Conservation (phyloP, 2,329 filamentous ascomycete species). For the Aspergillus ochraceus region DNA sequence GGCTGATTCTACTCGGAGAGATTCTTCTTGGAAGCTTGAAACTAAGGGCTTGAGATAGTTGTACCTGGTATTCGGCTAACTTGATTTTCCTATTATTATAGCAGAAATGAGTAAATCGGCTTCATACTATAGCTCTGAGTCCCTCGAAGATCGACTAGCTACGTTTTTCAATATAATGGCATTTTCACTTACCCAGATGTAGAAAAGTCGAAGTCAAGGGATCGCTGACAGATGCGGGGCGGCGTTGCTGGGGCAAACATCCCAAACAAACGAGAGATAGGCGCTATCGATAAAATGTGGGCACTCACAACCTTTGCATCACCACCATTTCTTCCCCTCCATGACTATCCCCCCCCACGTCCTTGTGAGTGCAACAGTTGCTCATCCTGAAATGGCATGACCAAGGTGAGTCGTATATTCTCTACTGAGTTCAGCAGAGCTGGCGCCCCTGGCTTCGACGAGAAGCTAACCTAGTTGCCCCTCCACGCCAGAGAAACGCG, state of each 20-base stretch:
- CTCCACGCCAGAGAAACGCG: not conserved
- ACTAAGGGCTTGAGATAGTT: too few species aligned
- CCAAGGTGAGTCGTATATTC: not conserved
- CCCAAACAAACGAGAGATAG: constrained; percentile 24
- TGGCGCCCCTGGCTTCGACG: not conserved
- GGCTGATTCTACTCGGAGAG: too few species aligned
- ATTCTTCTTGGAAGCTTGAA: too few species aligned
- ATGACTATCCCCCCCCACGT: constrained; percentile 3
- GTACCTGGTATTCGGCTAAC: too few species aligned
- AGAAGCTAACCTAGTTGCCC: not conserved
- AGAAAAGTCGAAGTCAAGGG: not conserved
- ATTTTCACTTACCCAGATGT: too few species aligned
- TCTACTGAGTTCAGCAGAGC: not conserved
- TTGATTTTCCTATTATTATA: too few species aligned
- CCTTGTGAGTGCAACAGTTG: not conserved
- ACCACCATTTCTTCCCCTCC: constrained; percentile 6
- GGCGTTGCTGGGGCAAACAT: constrained; percentile 27
- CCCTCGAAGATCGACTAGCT: too few species aligned
- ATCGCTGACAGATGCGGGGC: not conserved
- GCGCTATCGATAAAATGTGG: constrained; percentile 25
- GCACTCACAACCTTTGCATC: constrained; percentile 11
- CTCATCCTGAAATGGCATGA: not conserved
- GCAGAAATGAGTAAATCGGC: too few species aligned
- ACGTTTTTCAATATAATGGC: too few species aligned
- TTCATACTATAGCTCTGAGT: too few species aligned